Evolutionary conservation across 2,329 filamentous ascomycete genomes (phyloP).

Genomic region (Aspergillus pseudoviridinutans): DNA sequence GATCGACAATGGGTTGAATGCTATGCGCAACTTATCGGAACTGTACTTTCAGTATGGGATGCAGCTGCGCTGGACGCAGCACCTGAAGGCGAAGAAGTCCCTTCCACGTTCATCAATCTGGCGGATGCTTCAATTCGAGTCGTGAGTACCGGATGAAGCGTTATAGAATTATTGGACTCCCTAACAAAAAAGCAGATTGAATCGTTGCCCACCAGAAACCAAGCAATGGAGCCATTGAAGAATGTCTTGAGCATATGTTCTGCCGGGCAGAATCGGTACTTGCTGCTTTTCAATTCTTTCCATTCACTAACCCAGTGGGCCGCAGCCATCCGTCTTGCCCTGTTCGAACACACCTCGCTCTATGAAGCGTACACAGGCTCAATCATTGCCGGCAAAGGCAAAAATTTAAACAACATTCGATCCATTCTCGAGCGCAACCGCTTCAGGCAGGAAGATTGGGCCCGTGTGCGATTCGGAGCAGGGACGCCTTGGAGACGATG

Average conservation of each 20-base stretch:
- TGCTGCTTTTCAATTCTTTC: slow-evolving; percentile 93
- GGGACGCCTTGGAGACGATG: slow-evolving; percentile 94
- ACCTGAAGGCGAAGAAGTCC: slow-evolving; percentile 76
- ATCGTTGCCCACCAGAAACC: slow-evolving; percentile 77
- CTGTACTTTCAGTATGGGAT: slow-evolving; percentile 93
- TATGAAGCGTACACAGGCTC: slow-evolving; percentile 97
- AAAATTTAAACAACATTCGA: slow-evolving; percentile 81
- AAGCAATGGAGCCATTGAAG: slow-evolving; percentile 74
- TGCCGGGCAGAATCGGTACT: slow-evolving; percentile 88
- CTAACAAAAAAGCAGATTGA: slow-evolving; percentile 62
- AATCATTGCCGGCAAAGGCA: slow-evolving; percentile 91
- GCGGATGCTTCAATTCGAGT: slow-evolving; percentile 98
- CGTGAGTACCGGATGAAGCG: slow-evolving; percentile 52
- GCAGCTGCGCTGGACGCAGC: slow-evolving; percentile 85
- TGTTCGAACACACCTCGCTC: slow-evolving; percentile 88
- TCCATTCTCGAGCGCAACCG: slow-evolving; percentile 78
- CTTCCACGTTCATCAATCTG: slow-evolving; percentile 91
- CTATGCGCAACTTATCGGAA: slow-evolving; percentile 94
- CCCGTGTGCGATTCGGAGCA: slow-evolving; percentile 88
- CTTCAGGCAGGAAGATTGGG: slow-evolving; percentile 84
- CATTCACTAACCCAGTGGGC: slow-evolving; percentile 96
- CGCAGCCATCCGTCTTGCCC: slow-evolving; percentile 83
- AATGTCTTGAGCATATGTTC: slow-evolving; percentile 96
- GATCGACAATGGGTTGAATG: slow-evolving; percentile 94
- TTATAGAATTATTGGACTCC: slow-evolving; percentile 1